These are phyloP conservation scores for Venturia asperata DNA, from an alignment of 2,329 filamentous ascomycete species.

Conservation along the genomic window DNA sequence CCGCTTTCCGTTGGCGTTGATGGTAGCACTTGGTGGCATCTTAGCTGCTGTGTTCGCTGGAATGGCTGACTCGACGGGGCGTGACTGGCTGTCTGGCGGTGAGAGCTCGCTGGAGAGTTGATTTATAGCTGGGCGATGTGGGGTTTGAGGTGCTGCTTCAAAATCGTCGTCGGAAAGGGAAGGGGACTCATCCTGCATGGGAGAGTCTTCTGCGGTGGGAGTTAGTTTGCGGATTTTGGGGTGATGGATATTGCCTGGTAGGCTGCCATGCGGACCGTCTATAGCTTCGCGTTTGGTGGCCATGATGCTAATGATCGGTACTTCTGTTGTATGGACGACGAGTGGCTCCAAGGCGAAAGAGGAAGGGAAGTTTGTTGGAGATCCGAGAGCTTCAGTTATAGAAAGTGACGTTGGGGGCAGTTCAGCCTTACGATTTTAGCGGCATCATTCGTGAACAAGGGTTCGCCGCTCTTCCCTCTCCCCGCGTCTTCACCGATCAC, in stretches of 20 bases:
- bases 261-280: constrained; percentile 15
- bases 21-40: constrained; percentile 74
- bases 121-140: not conserved
- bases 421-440: not conserved
- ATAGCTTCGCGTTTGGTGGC: constrained; percentile 8
- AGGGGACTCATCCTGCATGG: constrained; percentile 17
- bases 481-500: not conserved
- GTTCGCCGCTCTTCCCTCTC: not conserved
- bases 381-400: too few species aligned
- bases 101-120: constrained; percentile 41
- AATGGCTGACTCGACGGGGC: constrained; percentile 60
- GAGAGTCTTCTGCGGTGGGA: constrained; percentile 7
- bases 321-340: not conserved
- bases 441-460: not conserved
- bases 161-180: not conserved
- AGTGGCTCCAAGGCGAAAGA: not conserved
- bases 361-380: not conserved
- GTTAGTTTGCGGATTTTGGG: constrained; percentile 8
- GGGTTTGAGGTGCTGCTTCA: not conserved
- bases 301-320: not conserved
- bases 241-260: constrained; percentile 1
- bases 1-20: constrained; percentile 63
- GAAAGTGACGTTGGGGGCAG: not conserved
- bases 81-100: constrained; percentile 59
- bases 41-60: constrained; percentile 55